A percentile compares a stretch with the other conserved stretches of the same genome.
These are phyloP conservation scores for Colletotrichum ledebouriae DNA, from an alignment of 2,329 filamentous ascomycete species.

Conservation along the genomic window DNA sequence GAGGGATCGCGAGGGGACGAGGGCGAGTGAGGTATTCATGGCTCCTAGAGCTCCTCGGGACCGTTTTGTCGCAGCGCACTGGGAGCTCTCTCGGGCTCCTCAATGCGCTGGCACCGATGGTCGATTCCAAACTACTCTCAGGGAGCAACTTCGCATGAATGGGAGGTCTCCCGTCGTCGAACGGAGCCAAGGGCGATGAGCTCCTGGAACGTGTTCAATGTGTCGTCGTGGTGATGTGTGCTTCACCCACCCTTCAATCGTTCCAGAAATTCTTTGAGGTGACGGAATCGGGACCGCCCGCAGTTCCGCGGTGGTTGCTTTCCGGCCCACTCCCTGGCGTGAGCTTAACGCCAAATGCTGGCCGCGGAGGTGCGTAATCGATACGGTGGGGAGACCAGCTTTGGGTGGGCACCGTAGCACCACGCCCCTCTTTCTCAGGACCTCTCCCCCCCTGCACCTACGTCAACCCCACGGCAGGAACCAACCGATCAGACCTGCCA, in stretches of 20 bases:
- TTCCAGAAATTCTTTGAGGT: conserved; percentile 28
- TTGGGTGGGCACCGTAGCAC: background rate
- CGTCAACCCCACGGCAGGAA: conserved; percentile 26
- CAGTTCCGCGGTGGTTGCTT: conserved; percentile 14
- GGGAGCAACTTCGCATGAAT: background rate
- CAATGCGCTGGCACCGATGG: conserved; percentile 34
- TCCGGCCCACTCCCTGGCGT: conserved; percentile 19
- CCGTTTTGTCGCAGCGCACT: conserved; percentile 31
- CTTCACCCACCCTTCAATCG: background rate
- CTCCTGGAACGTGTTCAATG: background rate
- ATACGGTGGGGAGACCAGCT: background rate
- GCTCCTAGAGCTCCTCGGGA: conserved; percentile 20
- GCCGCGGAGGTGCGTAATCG: conserved; percentile 11
- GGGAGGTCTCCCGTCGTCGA: background rate
- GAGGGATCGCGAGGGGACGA: conserved; percentile 39
- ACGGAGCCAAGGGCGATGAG: background rate
- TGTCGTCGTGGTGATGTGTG: conserved; percentile 12
- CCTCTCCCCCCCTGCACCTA: conserved; percentile 1
- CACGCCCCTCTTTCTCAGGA: background rate
- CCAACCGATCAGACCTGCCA: conserved; percentile 16
- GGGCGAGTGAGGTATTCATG: conserved; percentile 41
- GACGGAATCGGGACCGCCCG: conserved; percentile 24
- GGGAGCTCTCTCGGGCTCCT: conserved; percentile 25
- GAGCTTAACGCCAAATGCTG: background rate
- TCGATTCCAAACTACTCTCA: background rate